phyloP scores from a whole-genome alignment of 441 rosid genomes.

The Gossypium davidsonii region DNA sequence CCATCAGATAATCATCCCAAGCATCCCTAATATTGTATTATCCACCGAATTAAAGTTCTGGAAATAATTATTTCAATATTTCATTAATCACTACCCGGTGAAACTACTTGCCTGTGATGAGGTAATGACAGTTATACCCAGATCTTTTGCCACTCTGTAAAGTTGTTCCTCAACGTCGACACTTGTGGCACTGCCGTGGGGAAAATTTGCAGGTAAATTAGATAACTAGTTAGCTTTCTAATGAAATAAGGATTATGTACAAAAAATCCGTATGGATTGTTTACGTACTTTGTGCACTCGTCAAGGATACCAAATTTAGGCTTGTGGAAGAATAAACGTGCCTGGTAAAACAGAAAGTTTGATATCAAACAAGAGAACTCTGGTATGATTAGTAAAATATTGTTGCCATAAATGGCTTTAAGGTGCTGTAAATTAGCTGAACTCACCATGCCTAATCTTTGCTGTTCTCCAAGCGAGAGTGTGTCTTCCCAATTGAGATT shows the following conservation, averaged over 20 bases:
- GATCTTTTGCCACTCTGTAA: slow-evolving; percentile 71
- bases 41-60: not conserved
- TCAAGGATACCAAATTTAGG: slow-evolving; percentile 95
- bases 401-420: not conserved
- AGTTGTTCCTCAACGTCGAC: slow-evolving; percentile 99
- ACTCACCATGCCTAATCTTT: slow-evolving; percentile 94
- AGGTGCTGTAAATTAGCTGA: slow-evolving; percentile 3
- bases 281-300: slow-evolving; percentile 95
- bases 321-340: slow-evolving; percentile 91
- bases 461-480: slow-evolving; percentile 97
- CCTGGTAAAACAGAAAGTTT: slow-evolving; percentile 40
- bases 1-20: not conserved
- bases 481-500: slow-evolving; percentile 83
- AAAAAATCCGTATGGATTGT: not conserved
- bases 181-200: slow-evolving; percentile 75
- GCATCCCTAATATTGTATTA: not conserved
- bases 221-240: not conserved
- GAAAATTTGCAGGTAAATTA: not conserved
- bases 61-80: not conserved
- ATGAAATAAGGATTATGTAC: not conserved
- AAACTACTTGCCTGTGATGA: slow-evolving; percentile 76
- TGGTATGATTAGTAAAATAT: not conserved
- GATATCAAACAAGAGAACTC: slow-evolving; percentile 15
- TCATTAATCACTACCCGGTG: not conserved
- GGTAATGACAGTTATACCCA: slow-evolving; percentile 90